Evolutionary conservation across 1,284 basidiomycete genomes (phyloP), one percentile per base, ranked within the genome.

Genomic region (Stereum hirsutum): DNA sequence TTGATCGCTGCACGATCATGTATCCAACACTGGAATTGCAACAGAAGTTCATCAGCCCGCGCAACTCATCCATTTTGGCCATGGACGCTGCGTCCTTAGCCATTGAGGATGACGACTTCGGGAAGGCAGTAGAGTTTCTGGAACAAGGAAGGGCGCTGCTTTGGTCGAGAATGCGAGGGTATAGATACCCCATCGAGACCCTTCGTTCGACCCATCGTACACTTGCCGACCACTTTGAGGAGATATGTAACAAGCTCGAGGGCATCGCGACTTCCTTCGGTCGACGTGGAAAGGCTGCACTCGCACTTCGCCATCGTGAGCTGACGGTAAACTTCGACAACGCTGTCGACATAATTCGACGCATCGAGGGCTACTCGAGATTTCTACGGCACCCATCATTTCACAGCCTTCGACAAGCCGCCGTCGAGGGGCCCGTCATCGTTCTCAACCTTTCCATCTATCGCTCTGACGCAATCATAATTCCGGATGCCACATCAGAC

Each of bases 401-500:
- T 35, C 19, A 44, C 6, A 47, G 52, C n/a, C 55, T 69, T 17
- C 55, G 52, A 5, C 44, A 50, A 34, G 64, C 49, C 3, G 54
- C 58, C 0, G 42, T 36, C 0, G 57, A 60, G n/a, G 64, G 66
- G 2, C 66, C 66, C 0, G 57, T 68, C 17, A 49, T 69, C 45
- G 32, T 64, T 20, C 45, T 66, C 39, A 67, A 60, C 31, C 47
- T 55, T 12, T 51, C 50, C 35, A 37, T 35, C 25, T 48, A 53
- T 21, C 43, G 51, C 3, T 61, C 56, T 8, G 56, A 63, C 43
- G 59, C 54, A 7, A 38, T 63, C 34, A 55, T 61, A 20, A 24
- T 60, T 23, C 32, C 46, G 24, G 19, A 44, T 26, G 42, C 24
- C 24, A 25, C 24, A 8, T 30, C 39, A 30, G 21, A 27, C 10